These are phyloP conservation scores for Paraleonurus japonicus DNA, from an alignment of 257 asterid species.

Conservation along the genomic window DNA sequence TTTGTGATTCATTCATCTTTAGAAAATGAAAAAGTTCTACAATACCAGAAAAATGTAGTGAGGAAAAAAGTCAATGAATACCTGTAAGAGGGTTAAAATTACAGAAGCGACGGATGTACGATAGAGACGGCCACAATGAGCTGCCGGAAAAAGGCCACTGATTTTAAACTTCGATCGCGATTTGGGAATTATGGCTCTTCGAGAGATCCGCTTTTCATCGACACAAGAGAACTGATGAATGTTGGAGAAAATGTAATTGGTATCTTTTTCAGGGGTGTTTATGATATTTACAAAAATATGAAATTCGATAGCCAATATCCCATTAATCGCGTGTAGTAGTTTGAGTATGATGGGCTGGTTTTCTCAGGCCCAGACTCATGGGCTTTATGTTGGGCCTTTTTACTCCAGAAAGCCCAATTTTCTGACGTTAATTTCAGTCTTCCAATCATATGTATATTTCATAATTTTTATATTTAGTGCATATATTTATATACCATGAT, in stretches of 20 bases:
- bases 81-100: background rate
- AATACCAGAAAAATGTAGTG: background rate
- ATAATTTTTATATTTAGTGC: too few relatives aligned
- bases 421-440: too few relatives aligned
- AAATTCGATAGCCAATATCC: background rate
- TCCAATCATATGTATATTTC: too few relatives aligned
- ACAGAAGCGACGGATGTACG: background rate
- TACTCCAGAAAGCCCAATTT: too few relatives aligned
- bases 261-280: background rate
- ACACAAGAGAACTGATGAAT: background rate
- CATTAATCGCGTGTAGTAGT: too few relatives aligned
- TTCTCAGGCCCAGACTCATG: too few relatives aligned
- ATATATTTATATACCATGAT: too few relatives aligned
- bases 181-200: slow-evolving; percentile 14
- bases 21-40: background rate
- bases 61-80: background rate
- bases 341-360: too few relatives aligned
- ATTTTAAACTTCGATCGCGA: background rate
- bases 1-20: slow-evolving; percentile 1
- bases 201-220: slow-evolving; percentile 27
- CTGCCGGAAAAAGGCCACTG: slow-evolving; percentile 5
- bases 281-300: background rate
- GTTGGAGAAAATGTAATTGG: slow-evolving; percentile 1
- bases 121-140: slow-evolving; percentile 14
- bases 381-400: too few relatives aligned